A percentile compares a stretch with the other conserved stretches of the same genome.
These are phyloP conservation scores for Boletus sensibilis DNA, from an alignment of 768 basidiomycete genomes.

Conservation along the genomic window DNA sequence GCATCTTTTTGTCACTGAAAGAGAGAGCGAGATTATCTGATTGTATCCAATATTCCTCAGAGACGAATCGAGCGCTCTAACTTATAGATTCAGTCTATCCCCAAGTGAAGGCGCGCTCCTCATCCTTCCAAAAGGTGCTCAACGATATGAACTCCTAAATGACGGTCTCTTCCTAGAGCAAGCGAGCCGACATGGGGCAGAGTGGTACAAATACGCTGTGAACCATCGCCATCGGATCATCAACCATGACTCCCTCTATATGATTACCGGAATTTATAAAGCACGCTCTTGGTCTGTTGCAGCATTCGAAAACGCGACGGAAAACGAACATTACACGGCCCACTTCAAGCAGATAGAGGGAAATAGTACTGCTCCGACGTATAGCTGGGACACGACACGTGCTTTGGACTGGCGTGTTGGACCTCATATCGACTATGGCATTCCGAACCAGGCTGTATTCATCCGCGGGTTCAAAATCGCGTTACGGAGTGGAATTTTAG, in stretches of 20 bases:
- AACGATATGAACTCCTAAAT: not conserved
- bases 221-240: not conserved
- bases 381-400: not conserved
- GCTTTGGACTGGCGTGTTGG: not conserved
- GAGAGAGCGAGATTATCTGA: not conserved
- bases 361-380: not conserved
- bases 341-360: not conserved
- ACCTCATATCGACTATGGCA: not conserved
- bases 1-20: not conserved
- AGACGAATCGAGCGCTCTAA: not conserved
- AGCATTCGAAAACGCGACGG: not conserved
- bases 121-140: not conserved
- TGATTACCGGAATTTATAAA: not conserved
- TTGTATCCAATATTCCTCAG: not conserved
- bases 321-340: not conserved
- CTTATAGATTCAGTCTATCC: not conserved
- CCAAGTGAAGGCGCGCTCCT: not conserved
- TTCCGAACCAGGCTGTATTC: conserved; percentile 19
- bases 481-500: not conserved
- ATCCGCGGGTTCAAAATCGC: conserved; percentile 19
- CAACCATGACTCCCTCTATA: not conserved
- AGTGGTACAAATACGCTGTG: conserved; percentile 1
- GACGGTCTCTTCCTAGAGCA: not conserved
- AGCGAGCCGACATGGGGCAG: not conserved
- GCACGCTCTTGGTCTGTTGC: conserved; percentile 27